These are phyloP conservation scores for Mycena filopes DNA, from an alignment of 768 basidiomycete species.

Conservation along the genomic window DNA sequence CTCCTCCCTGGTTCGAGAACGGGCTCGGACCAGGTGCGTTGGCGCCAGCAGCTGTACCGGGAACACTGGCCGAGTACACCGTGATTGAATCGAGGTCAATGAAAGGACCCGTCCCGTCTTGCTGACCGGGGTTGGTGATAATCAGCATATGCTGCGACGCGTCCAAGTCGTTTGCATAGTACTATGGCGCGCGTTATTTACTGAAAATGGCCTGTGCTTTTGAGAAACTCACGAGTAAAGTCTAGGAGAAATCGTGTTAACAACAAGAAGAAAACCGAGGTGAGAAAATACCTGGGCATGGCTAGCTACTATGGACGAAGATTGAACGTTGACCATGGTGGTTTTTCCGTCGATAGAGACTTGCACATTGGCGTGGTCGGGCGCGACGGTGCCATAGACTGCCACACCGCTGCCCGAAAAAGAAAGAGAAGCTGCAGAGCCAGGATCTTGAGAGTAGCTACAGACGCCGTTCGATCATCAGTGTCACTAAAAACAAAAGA, in stretches of 20 bases:
- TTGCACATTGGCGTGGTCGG: constrained; percentile 60
- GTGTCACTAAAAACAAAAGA: not conserved
- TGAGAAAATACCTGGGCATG: constrained; percentile 42
- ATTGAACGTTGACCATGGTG: constrained; percentile 20
- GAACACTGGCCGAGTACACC: constrained; percentile 44
- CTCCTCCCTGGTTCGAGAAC: constrained; percentile 22
- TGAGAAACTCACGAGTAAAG: constrained; percentile 44
- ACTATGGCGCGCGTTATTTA: constrained; percentile 42
- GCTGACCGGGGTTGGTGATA: constrained; percentile 45
- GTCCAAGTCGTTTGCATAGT: constrained; percentile 52
- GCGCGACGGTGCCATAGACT: constrained; percentile 62
- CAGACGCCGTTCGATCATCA: not conserved
- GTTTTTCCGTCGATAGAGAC: constrained; percentile 55
- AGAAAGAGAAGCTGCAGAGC: constrained; percentile 53
- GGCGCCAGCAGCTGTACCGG: not conserved
- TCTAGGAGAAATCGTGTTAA: constrained; percentile 30
- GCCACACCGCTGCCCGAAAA: constrained; percentile 66
- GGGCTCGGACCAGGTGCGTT: constrained; percentile 9
- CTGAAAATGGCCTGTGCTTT: constrained; percentile 16
- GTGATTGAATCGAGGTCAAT: constrained; percentile 57
- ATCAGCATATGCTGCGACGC: constrained; percentile 51
- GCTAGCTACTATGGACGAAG: constrained; percentile 36
- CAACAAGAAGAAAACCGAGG: not conserved
- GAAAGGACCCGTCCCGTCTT: constrained; percentile 47
- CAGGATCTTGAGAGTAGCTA: constrained; percentile 53